phyloP scores from a whole-genome alignment of 495 filamentous ascomycete species.

The Podospora sp. region DNA sequence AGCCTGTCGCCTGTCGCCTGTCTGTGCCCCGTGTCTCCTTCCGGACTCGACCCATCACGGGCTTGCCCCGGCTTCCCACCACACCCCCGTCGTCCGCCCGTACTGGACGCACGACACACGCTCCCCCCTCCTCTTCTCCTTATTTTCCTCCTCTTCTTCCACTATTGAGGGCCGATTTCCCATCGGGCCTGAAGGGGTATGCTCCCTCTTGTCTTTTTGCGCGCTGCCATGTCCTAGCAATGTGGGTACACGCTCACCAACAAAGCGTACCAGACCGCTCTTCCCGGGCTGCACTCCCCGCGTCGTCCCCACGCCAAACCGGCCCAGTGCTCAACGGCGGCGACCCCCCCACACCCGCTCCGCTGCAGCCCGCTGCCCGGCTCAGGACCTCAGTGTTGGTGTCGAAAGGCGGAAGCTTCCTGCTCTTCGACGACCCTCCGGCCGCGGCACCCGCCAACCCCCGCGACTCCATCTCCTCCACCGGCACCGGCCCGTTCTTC shows the following conservation, averaged over 20 bases:
- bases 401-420: slow-evolving; percentile 31
- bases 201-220: slow-evolving; percentile 20
- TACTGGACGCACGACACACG: neutral
- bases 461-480: slow-evolving; percentile 49
- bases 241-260: slow-evolving; percentile 35
- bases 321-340: neutral
- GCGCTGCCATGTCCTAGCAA: slow-evolving; percentile 25
- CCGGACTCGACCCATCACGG: slow-evolving; percentile 5
- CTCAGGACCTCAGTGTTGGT: slow-evolving; percentile 17
- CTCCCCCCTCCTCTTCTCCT: neutral
- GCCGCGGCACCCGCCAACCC: slow-evolving; percentile 26
- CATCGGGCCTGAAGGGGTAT: slow-evolving; percentile 22
- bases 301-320: slow-evolving; percentile 11
- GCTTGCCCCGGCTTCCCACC: slow-evolving; percentile 10
- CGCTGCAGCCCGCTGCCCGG: neutral
- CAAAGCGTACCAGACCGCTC: slow-evolving; percentile 29
- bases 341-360: slow-evolving; percentile 16
- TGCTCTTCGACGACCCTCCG: slow-evolving; percentile 36
- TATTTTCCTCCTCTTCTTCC: neutral
- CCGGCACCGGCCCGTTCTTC: slow-evolving; percentile 53
- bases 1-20: slow-evolving; percentile 3
- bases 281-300: slow-evolving; percentile 20
- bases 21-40: slow-evolving; percentile 9
- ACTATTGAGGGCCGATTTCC: neutral
- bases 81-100: slow-evolving; percentile 5